These are phyloP conservation scores for Linum lewisii DNA, from an alignment of 345 rosid genomes.

Conservation along the genomic window DNA sequence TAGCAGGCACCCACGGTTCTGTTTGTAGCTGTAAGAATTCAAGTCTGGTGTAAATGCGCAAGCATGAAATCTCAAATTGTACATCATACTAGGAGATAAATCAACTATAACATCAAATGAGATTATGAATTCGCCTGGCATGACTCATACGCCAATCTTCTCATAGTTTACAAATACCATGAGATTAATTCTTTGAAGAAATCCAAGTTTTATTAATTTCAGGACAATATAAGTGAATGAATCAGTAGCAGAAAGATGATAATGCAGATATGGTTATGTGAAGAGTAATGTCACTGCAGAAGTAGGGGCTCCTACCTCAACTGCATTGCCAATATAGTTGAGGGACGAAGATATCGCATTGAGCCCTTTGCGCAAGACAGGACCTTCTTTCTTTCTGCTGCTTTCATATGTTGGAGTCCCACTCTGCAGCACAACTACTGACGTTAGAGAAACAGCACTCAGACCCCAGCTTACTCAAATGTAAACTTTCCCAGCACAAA, in stretches of 20 bases:
- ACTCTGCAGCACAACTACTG: constrained; percentile 16
- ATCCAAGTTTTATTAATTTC: neutral
- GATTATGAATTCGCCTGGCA: neutral
- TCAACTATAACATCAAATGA: neutral
- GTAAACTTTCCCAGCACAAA: neutral
- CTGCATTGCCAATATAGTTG: constrained; percentile 22
- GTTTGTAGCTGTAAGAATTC: neutral
- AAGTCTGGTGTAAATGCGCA: neutral
- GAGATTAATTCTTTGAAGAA: neutral
- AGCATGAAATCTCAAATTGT: neutral
- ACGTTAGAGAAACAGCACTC: neutral
- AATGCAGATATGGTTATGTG: neutral
- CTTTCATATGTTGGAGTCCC: constrained; percentile 24
- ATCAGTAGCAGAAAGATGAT: too few relatives aligned
- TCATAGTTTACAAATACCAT: neutral
- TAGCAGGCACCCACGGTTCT: neutral
- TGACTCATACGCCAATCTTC: neutral
- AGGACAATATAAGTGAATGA: neutral
- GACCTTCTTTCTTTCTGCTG: constrained; percentile 5
- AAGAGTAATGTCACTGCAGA: neutral
- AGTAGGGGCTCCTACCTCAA: constrained; percentile 15
- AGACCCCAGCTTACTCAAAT: neutral
- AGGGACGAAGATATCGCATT: constrained; percentile 26
- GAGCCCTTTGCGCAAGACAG: constrained; percentile 19
- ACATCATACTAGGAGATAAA: neutral